Base-by-base conservation (phyloP, 257 asterid species). In the Solanum clarkiae region DNA sequence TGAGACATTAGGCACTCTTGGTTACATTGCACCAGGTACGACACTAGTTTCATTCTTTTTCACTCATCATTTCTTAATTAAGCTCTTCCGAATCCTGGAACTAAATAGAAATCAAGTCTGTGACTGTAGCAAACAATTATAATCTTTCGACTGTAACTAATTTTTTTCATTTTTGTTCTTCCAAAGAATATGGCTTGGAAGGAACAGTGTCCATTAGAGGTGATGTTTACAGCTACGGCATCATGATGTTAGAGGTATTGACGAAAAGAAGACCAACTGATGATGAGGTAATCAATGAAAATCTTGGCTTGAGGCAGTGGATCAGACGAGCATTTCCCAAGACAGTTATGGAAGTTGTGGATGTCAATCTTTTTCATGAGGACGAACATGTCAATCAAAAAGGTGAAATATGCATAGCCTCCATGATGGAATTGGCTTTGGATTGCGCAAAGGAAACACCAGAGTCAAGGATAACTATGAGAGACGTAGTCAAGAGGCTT, bases 1-100 rank as follows among this genome's bases (percentile, higher is more conserved):
- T 1, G 55, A 63, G 80, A 90, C 91, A 11, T 84, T 90, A 11
- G 92, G 88, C 14, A 88, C 92, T 15, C 80, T 90, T 26, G 92
- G 91, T 66, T 88, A 90, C 69, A 85, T 88, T 8, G 91, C 92
- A 16, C 92, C 90, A 86, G 92, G 91, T 88, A 87, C 2, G 14
- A 69, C 22, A 40, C 6, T n/a, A 14, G 59, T 79, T 7, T 47
- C 44, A 15, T 24, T 13, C 22, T 12, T 47, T 56, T 7, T 36
- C 9, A 18, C 54, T 82, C 45, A 82, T 36, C 10, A 16, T n/a
- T n/a, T n/a, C n/a, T n/a, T 12, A 74, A 74, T 22, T 22, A 75
- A 45, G 49, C 29, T 22, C 29, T 32, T 59, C 8, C 0, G 0
- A 22, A 17, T 45, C 54, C 18, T n/a, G 65, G 45, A 75, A 49